Conservation (phyloP, 768 basidiomycete genomes). For the Mycena crocata region DNA sequence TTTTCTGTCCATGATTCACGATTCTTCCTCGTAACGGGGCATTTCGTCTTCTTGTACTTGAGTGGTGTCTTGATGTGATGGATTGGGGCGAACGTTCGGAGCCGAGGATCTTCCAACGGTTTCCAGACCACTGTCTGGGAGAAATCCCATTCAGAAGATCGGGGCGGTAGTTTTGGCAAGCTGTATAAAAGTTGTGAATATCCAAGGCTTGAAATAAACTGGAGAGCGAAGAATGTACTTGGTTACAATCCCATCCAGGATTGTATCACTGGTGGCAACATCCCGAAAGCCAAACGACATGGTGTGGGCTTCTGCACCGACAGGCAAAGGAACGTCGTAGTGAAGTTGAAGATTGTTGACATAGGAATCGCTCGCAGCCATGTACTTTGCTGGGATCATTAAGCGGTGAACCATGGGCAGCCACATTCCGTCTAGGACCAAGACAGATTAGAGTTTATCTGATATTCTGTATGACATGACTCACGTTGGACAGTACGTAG, state of each 20-base stretch:
- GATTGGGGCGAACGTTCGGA: background rate
- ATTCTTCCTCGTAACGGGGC: slow-evolving; percentile 3
- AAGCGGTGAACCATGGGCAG: slow-evolving; percentile 3
- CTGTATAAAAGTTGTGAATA: background rate
- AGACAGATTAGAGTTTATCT: background rate
- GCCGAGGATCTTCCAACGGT: background rate
- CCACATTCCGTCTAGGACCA: slow-evolving; percentile 8
- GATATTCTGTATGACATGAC: background rate
- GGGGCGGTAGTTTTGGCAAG: background rate
- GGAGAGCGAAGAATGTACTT: background rate
- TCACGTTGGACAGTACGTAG: background rate
- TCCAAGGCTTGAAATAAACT: rapidly evolving
- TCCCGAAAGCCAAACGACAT: background rate
- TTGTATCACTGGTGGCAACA: background rate
- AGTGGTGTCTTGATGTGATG: background rate
- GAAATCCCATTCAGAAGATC: slow-evolving; percentile 10
- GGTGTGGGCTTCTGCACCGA: background rate
- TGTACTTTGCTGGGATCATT: background rate
- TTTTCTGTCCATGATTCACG: background rate
- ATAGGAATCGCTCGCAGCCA: background rate
- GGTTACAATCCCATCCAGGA: background rate
- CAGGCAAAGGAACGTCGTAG: background rate
- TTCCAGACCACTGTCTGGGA: background rate
- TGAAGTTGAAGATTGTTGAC: background rate
- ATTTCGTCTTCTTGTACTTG: background rate